Evolutionary conservation across 208 protist species (phyloP).

Genomic region (Trichomonas gallinae): DNA sequence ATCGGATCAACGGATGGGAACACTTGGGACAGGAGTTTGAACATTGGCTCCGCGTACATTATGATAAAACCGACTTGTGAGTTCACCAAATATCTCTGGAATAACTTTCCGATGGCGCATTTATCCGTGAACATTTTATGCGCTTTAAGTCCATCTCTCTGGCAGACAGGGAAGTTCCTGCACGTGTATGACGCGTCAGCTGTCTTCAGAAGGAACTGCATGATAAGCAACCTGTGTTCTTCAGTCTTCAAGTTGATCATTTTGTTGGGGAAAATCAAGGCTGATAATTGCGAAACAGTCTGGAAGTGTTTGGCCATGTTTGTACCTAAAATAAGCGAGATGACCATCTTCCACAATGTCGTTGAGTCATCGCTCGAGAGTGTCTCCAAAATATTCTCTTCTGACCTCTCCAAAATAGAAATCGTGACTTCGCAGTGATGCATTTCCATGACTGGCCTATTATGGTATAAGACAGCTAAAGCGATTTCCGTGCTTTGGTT

Average conservation of each 20-base stretch:
- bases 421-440: constrained; percentile 11
- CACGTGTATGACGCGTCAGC: not conserved
- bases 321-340: not conserved
- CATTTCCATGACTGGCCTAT: not conserved
- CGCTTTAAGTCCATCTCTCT: not conserved
- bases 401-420: not conserved
- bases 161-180: not conserved
- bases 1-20: not conserved
- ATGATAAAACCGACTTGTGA: not conserved
- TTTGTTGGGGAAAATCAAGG: not conserved
- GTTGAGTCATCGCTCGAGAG: not conserved
- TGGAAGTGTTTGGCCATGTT: not conserved
- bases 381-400: not conserved
- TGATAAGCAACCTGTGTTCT: not conserved
- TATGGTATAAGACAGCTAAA: not conserved
- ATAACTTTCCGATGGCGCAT: not conserved
- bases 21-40: not conserved
- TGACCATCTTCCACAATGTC: not conserved
- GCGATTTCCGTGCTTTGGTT: not conserved
- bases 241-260: not conserved
- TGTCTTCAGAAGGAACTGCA: not conserved
- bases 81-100: not conserved
- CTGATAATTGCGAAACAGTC: not conserved
- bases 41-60: not conserved
- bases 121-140: not conserved